phyloP scores from a whole-genome alignment of 345 rosid genomes.

The Odontarrhena argentea region DNA sequence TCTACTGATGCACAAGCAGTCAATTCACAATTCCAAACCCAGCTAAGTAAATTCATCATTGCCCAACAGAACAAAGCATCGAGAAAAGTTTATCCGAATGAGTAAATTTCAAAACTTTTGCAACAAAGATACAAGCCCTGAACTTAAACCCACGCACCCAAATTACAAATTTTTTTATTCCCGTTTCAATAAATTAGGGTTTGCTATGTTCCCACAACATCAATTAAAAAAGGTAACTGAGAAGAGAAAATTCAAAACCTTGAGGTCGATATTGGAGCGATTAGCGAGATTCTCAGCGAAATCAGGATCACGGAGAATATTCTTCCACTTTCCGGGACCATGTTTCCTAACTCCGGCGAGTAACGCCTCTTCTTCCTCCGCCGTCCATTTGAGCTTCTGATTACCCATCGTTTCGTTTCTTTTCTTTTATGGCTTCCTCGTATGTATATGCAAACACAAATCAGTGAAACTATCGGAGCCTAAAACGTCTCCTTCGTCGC shows the following conservation, averaged over 20 bases:
- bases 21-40: conserved; percentile 4
- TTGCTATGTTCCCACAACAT: background rate
- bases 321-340: conserved; percentile 92
- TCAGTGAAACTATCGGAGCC: conserved; percentile 7
- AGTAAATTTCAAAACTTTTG: background rate
- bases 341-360: conserved; percentile 69
- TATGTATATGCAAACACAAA: conserved; percentile 7
- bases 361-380: conserved; percentile 77
- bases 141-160: conserved; percentile 11
- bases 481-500: conserved; percentile 5
- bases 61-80: conserved; percentile 19
- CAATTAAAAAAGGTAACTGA: background rate
- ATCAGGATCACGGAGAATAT: conserved; percentile 71
- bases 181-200: conserved; percentile 23
- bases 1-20: conserved; percentile 8
- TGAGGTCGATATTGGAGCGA: conserved; percentile 91
- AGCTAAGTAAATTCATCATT: background rate
- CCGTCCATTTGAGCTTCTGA: conserved; percentile 83
- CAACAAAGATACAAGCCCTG: background rate
- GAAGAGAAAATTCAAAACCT: conserved; percentile 47
- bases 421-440: conserved; percentile 10
- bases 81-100: conserved; percentile 2
- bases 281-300: conserved; percentile 58
- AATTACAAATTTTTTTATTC: background rate
- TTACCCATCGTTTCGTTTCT: conserved; percentile 62